Evolutionary conservation across 2,329 filamentous ascomycete genomes (phyloP).

Genomic region (Colletotrichum lini): DNA sequence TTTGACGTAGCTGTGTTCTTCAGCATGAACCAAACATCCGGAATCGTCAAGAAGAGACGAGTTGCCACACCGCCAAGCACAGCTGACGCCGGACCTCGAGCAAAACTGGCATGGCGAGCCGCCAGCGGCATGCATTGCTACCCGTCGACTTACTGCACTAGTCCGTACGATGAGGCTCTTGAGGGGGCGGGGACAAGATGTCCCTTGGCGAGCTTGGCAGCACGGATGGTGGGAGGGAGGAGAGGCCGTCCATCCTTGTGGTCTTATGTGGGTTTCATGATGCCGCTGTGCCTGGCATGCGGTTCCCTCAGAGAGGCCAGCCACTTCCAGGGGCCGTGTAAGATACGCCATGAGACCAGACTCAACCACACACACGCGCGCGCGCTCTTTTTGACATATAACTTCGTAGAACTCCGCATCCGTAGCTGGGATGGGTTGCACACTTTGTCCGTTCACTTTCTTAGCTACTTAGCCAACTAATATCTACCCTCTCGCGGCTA

Average conservation of each 20-base stretch:
- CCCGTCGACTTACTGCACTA: not conserved
- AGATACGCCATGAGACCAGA: not conserved
- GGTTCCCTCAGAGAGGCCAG: not conserved
- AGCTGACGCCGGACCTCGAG: constrained; percentile 28
- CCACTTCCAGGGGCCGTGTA: not conserved
- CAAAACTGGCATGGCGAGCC: constrained; percentile 32
- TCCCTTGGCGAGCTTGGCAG: constrained; percentile 38
- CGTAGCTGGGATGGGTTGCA: not conserved
- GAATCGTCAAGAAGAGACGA: constrained; percentile 35
- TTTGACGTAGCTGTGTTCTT: not conserved
- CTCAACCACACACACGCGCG: no score
- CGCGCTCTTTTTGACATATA: constrained; percentile 18
- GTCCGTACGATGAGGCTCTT: constrained; percentile 17
- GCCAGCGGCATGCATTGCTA: not conserved
- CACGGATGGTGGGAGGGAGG: constrained; percentile 13
- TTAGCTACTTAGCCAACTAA: not conserved
- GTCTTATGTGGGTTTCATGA: constrained; percentile 40
- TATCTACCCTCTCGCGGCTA: not conserved
- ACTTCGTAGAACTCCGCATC: not conserved
- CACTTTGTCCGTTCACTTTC: not conserved
- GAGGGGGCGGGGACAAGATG: not conserved
- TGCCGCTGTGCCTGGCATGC: constrained; percentile 22
- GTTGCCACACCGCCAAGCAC: constrained; percentile 32
- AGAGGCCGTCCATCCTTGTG: constrained; percentile 19
- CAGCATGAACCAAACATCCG: constrained; percentile 21